These are phyloP conservation scores for Fusarium nanum DNA, from an alignment of 2,329 filamentous ascomycete species.

Conservation along the genomic window DNA sequence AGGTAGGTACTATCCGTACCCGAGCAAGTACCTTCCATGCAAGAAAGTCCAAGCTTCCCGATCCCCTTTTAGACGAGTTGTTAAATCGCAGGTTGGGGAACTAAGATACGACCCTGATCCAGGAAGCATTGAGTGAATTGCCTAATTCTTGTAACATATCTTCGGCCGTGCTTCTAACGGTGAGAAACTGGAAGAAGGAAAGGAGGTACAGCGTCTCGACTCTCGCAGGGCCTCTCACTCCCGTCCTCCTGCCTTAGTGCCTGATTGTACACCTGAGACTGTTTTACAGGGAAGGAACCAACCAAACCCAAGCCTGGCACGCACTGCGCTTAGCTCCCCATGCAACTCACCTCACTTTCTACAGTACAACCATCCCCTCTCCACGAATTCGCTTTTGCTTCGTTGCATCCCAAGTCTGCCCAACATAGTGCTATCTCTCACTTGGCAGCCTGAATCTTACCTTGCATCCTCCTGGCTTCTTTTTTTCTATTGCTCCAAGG, in stretches of 20 bases:
- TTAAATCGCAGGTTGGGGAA: constrained; percentile 34
- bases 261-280: constrained; percentile 36
- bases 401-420: constrained; percentile 17
- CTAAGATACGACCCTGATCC: constrained; percentile 15
- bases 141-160: constrained; percentile 9
- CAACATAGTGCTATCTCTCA: constrained; percentile 11
- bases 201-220: background rate
- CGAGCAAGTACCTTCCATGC: background rate
- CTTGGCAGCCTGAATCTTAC: constrained; percentile 17
- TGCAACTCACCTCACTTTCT: constrained; percentile 33
- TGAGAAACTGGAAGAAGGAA: constrained; percentile 13
- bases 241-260: constrained; percentile 36
- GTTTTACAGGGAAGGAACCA: constrained; percentile 29
- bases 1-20: background rate
- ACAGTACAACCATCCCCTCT: constrained; percentile 38
- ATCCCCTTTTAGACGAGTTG: constrained; percentile 33
- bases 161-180: constrained; percentile 26
- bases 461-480: background rate
- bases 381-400: constrained; percentile 29
- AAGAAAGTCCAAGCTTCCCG: constrained; percentile 27
- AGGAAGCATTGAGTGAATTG: constrained; percentile 12
- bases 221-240: constrained; percentile 6
- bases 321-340: constrained; percentile 33
- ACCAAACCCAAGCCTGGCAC: constrained; percentile 35
- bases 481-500: background rate